These are phyloP conservation scores for Helianthus tuberosus DNA, from an alignment of 129 eudicot species.

Conservation along the genomic window DNA sequence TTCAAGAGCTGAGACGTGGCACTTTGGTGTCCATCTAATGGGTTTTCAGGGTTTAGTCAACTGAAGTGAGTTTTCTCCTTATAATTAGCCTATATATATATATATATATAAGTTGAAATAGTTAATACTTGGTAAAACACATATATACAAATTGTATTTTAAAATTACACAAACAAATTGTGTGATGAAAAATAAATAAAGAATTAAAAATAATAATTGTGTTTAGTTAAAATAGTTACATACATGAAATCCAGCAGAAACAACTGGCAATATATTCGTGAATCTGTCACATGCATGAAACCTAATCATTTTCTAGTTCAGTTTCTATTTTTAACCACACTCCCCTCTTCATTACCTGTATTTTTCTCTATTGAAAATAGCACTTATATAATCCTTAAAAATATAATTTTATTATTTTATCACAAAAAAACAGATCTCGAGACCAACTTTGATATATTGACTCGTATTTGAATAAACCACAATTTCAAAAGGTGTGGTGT, in stretches of 20 bases:
- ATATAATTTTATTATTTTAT: not conserved
- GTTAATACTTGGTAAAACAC: too few relatives aligned
- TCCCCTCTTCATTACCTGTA: slow-evolving; percentile 20
- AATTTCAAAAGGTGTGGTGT: too few relatives aligned
- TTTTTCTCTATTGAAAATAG: not conserved
- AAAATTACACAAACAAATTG: too few relatives aligned
- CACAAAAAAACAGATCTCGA: slow-evolving; percentile 16
- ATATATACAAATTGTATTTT: too few relatives aligned
- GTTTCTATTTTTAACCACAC: slow-evolving; percentile 10
- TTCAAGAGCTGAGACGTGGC: too few relatives aligned
- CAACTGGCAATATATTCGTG: slow-evolving; percentile 35
- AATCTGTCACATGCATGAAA: slow-evolving; percentile 33
- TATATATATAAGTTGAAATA: too few relatives aligned
- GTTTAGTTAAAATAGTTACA: not conserved
- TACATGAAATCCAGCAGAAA: slow-evolving; percentile 43
- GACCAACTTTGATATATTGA: not conserved
- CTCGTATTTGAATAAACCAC: not conserved
- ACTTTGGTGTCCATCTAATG: too few relatives aligned
- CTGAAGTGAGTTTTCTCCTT: too few relatives aligned
- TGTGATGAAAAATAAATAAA: too few relatives aligned
- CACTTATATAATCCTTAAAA: not conserved
- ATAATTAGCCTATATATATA: too few relatives aligned
- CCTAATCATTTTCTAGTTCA: slow-evolving; percentile 26
- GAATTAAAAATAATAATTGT: too few relatives aligned
- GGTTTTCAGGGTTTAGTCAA: too few relatives aligned